Conservation (phyloP, 768 basidiomycete genomes). For the Daedaleopsis sinensis region DNA sequence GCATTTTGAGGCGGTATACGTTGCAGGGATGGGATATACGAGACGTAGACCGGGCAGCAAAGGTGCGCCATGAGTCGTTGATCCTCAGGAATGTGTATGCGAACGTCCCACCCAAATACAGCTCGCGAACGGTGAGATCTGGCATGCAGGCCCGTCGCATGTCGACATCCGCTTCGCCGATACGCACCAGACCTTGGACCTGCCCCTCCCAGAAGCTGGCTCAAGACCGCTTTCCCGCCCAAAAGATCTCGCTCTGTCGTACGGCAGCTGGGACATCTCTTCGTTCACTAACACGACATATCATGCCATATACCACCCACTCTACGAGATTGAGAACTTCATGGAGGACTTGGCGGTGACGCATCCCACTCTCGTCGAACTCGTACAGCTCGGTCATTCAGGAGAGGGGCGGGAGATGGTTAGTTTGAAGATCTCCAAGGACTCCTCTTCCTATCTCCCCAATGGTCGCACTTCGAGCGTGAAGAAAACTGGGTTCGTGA, state of each 20-base stretch:
- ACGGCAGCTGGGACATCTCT: conserved; percentile 24
- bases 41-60: conserved; percentile 4
- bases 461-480: conserved; percentile 5
- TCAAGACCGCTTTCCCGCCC: conserved; percentile 24
- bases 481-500: conserved; percentile 52
- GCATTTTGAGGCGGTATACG: conserved; percentile 10
- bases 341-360: conserved; percentile 47
- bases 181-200: conserved; percentile 21
- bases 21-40: conserved; percentile 1
- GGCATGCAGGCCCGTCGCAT: conserved; percentile 48
- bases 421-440: conserved; percentile 51
- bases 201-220: conserved; percentile 11
- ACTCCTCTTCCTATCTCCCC: conserved; percentile 8
- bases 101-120: conserved; percentile 18
- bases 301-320: conserved; percentile 55
- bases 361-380: conserved; percentile 48
- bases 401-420: conserved; percentile 62
- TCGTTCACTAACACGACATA: conserved; percentile 37
- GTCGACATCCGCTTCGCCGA: conserved; percentile 53
- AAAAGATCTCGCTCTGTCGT: background rate
- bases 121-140: conserved; percentile 52
- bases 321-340: conserved; percentile 56
- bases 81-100: too few species aligned
- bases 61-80: background rate
- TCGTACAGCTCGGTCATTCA: conserved; percentile 58